Conservation (phyloP, 1,139 yeast genomes). For the Pneumocystis carinii region DNA sequence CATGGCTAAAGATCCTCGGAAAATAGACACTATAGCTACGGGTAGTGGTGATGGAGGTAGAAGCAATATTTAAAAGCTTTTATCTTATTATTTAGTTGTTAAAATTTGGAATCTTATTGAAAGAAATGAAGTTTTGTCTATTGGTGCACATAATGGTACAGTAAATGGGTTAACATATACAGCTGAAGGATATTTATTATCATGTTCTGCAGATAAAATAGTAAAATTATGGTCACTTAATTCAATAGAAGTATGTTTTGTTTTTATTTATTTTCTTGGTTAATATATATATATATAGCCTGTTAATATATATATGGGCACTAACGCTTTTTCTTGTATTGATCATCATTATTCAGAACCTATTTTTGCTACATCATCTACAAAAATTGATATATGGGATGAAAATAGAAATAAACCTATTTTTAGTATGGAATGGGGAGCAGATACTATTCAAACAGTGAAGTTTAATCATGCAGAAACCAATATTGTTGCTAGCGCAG, state of each 20-base stretch:
- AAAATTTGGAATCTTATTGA: constrained; percentile 82
- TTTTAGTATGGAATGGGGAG: constrained; percentile 83
- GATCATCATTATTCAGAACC: constrained; percentile 72
- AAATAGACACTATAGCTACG: constrained; percentile 64
- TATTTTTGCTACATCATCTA: constrained; percentile 84
- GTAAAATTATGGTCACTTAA: constrained; percentile 60
- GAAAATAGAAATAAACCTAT: constrained; percentile 60
- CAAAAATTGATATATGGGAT: constrained; percentile 82
- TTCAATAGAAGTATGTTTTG: constrained; percentile 1
- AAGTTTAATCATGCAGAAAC: constrained; percentile 85
- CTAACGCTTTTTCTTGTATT: constrained; percentile 66
- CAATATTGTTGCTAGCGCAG: constrained; percentile 76
- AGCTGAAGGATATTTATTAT: constrained; percentile 48
- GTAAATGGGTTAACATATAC: constrained; percentile 78
- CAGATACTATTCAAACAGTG: constrained; percentile 72
- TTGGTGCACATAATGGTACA: constrained; percentile 82
- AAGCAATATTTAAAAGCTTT: not conserved
- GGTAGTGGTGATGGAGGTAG: constrained; percentile 79
- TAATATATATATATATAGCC: constrained; percentile 19
- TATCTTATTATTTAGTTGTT: constrained; percentile 29
- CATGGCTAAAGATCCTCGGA: constrained; percentile 61
- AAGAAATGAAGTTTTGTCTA: constrained; percentile 57
- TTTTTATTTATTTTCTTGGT: not conserved
- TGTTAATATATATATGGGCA: constrained; percentile 62
- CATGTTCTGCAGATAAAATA: constrained; percentile 86